Evolutionary conservation across 805 yeast genomes (phyloP).

Genomic region (Yamadazyma takamatsuzukensis): DNA sequence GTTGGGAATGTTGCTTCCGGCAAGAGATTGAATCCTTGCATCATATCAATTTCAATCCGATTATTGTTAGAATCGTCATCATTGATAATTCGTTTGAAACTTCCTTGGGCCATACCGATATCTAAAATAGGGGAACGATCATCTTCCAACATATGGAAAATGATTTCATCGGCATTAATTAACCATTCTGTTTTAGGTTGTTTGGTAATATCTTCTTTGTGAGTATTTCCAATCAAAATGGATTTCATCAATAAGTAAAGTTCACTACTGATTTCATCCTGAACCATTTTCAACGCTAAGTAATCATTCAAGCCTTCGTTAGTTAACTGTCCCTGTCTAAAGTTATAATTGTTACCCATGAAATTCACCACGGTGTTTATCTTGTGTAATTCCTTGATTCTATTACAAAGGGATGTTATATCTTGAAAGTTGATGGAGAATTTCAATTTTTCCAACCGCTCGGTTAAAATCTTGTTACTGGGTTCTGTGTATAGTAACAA

Average conservation of each 20-base stretch:
- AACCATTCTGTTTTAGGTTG: slow-evolving; percentile 29
- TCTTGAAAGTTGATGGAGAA: slow-evolving; percentile 71
- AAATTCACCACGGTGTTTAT: slow-evolving; percentile 39
- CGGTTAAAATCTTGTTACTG: slow-evolving; percentile 50
- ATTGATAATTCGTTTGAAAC: slow-evolving; percentile 27
- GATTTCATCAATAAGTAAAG: slow-evolving; percentile 34
- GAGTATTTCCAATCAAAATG: slow-evolving; percentile 31
- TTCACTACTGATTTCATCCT: slow-evolving; percentile 32
- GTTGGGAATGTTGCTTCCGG: slow-evolving; percentile 27
- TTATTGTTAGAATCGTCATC: slow-evolving; percentile 42
- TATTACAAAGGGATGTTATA: slow-evolving; percentile 42
- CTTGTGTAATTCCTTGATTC: slow-evolving; percentile 48
- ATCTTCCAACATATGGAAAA: slow-evolving; percentile 39
- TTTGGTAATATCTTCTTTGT: slow-evolving; percentile 14
- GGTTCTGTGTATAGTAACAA: slow-evolving; percentile 76
- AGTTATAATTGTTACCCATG: slow-evolving; percentile 45
- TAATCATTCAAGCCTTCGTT: slow-evolving; percentile 47
- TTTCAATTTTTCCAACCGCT: slow-evolving; percentile 60
- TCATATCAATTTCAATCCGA: slow-evolving; percentile 29
- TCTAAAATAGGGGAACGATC: slow-evolving; percentile 38
- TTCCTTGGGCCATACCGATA: slow-evolving; percentile 32
- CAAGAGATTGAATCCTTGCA: slow-evolving; percentile 37
- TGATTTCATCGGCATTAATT: slow-evolving; percentile 37
- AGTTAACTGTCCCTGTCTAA: slow-evolving; percentile 46
- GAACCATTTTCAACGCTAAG: slow-evolving; percentile 29